Conservation (phyloP, 768 basidiomycete species). For the Mycena pura region DNA sequence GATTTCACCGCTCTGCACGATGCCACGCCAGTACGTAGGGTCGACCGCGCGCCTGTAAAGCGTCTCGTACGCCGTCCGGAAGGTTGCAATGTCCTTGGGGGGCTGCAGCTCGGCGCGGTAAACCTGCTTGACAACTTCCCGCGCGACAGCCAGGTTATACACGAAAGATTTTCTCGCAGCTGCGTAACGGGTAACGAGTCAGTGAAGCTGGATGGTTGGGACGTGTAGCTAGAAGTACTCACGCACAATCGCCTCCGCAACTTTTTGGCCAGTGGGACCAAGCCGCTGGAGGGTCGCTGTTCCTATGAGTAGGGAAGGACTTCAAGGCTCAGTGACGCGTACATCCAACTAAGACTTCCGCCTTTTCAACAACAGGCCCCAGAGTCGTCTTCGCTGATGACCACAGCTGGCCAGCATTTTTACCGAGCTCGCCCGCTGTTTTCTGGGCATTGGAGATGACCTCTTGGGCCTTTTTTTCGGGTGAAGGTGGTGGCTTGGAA, state of each 20-base stretch:
- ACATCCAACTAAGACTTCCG: conserved; percentile 55
- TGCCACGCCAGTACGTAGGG: conserved; percentile 65
- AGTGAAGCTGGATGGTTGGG: background rate
- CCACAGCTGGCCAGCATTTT: conserved; percentile 27
- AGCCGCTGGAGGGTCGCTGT: conserved; percentile 28
- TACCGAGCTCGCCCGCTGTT: conserved; percentile 49
- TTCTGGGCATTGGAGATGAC: conserved; percentile 64
- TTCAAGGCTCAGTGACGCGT: conserved; percentile 25
- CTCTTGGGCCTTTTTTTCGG: conserved; percentile 78
- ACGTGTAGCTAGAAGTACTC: conserved; percentile 20
- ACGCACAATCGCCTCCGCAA: conserved; percentile 63
- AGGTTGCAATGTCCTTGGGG: conserved; percentile 60
- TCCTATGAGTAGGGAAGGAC: background rate
- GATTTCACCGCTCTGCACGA: conserved; percentile 69
- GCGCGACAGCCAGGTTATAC: conserved; percentile 81
- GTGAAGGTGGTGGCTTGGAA: conserved; percentile 49
- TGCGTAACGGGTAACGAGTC: conserved; percentile 20
- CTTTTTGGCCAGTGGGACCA: conserved; percentile 58
- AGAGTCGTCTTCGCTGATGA: conserved; percentile 32
- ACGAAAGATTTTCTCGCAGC: conserved; percentile 77
- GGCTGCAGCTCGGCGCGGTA: conserved; percentile 78
- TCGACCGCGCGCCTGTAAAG: conserved; percentile 69
- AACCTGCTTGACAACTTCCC: conserved; percentile 78
- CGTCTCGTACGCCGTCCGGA: conserved; percentile 66
- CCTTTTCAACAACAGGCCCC: conserved; percentile 54